Evolutionary conservation across 2,329 filamentous ascomycete species (phyloP), one percentile per base, ranked within the genome.

Genomic region (Bisporella sp.): DNA sequence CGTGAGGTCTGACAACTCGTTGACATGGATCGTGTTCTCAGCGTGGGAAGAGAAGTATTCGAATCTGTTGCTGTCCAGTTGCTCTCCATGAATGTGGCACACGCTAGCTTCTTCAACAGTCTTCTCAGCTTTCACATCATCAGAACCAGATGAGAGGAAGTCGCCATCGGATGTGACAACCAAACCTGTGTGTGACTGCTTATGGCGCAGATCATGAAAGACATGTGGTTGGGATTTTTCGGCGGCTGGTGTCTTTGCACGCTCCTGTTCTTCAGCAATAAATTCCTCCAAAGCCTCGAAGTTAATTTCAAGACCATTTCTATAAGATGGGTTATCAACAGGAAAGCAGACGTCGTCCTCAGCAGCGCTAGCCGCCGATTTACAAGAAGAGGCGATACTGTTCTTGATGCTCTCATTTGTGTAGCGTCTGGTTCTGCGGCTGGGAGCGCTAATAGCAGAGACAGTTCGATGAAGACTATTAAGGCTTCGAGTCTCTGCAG

Each of bases 31-130:
- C 1, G 91, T 96, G 46, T 89, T 91, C 64, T 96, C 91, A 69
- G 89, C 86, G 49, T 93, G 89, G 0, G 93, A 96, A 0, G 91
- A 96, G 69, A 99, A 99, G 71, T 97, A 96, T 56, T 91, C 93
- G 73, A 95, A 97, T 4, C 92, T 82, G 64, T 91, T 93, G 32
- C 81, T 77, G 52, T 89, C 84, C 44, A 76, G 66, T 37, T 70
- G 68, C 11, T 63, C 62, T n/a, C 61, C 66, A n/a, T 51, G 51
- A 4, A 56, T 49, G 49, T 60, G 6, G 29, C 53, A 55, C 21
- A 57, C 57, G 6, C 55, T 51, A 1, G 56, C 13, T 40, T 51
- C 56, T 31, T 69, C 67, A 59, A 77, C 74, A 47, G 76, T 73
- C 31, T 47, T 50, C 31, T 45, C 47, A 3, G 61, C 61, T 61